These are phyloP conservation scores for Lobulomyces angularis DNA, from an alignment of 192 early-diverging fungal genomes.

Conservation along the genomic window DNA sequence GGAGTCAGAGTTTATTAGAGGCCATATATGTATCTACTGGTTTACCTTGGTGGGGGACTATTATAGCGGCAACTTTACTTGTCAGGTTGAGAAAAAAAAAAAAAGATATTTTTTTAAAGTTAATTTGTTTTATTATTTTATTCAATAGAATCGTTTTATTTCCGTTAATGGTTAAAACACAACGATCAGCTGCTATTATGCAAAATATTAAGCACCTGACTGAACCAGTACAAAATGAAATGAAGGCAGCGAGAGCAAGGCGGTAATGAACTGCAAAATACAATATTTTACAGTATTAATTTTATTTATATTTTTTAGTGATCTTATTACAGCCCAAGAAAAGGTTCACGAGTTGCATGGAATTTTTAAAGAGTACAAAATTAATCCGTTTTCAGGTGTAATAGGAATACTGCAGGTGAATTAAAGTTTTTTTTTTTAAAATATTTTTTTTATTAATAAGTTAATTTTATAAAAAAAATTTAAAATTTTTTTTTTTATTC, in stretches of 20 bases:
- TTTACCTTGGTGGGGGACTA: slow-evolving; percentile 80
- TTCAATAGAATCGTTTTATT: slow-evolving; percentile 53
- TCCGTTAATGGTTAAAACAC: slow-evolving; percentile 61
- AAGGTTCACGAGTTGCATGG: slow-evolving; percentile 41
- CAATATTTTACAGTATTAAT: too few relatives aligned
- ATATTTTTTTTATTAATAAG: too few relatives aligned
- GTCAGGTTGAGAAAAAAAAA: too few relatives aligned
- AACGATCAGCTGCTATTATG: slow-evolving; percentile 55
- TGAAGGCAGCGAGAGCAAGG: slow-evolving; percentile 47
- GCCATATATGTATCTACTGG: slow-evolving; percentile 66
- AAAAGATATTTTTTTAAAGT: too few relatives aligned
- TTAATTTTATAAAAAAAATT: too few relatives aligned
- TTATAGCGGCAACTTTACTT: slow-evolving; percentile 40
- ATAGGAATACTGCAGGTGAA: slow-evolving; percentile 42
- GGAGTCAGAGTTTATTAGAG: slow-evolving; percentile 61
- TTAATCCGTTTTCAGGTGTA: slow-evolving; percentile 53
- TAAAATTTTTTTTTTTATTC: too few relatives aligned
- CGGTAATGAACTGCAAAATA: too few relatives aligned
- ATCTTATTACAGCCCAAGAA: slow-evolving; percentile 35
- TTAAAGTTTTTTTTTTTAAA: too few relatives aligned
- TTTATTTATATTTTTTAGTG: too few relatives aligned
- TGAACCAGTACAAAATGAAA: slow-evolving; percentile 50
- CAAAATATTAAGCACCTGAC: slow-evolving; percentile 61
- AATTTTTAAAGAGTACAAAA: slow-evolving; percentile 48
- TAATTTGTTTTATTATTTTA: slow-evolving; percentile 52